Conservation (phyloP, 495 filamentous ascomycete species). For the Chaetomium cochliodes region DNA sequence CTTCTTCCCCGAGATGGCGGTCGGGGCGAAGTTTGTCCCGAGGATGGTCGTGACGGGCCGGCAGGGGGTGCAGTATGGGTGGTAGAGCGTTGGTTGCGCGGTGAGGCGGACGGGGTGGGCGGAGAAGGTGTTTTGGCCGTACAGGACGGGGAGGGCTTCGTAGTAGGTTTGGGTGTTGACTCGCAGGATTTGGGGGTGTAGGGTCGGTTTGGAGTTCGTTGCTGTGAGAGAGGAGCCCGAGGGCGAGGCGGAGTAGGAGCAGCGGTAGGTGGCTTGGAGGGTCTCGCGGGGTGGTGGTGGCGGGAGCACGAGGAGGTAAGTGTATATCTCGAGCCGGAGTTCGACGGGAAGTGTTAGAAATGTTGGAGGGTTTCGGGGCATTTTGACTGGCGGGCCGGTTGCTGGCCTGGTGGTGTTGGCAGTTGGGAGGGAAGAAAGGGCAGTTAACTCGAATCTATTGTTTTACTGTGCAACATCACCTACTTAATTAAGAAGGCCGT, state of each 20-base stretch:
- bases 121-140: constrained; percentile 51
- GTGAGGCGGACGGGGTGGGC: constrained; percentile 52
- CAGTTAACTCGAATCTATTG: too few relatives aligned
- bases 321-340: constrained; percentile 53
- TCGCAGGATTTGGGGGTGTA: constrained; percentile 45
- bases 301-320: constrained; percentile 43
- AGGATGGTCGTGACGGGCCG: neutral
- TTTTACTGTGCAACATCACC: too few relatives aligned
- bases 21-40: neutral
- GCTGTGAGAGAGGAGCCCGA: neutral
- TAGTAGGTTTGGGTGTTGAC: constrained; percentile 41
- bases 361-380: constrained; percentile 18
- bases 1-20: neutral
- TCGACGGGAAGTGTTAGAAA: constrained; percentile 51
- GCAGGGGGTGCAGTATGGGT: constrained; percentile 32
- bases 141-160: constrained; percentile 50
- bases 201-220: neutral
- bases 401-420: too few relatives aligned
- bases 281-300: constrained; percentile 11
- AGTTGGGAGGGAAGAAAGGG: too few relatives aligned
- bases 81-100: constrained; percentile 43
- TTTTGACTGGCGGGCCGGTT: neutral
- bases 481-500: too few relatives aligned
- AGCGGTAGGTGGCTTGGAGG: constrained; percentile 16
- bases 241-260: neutral